Evolutionary conservation across 2,329 filamentous ascomycete species (phyloP).

Genomic region (Byssothecium circinans): DNA sequence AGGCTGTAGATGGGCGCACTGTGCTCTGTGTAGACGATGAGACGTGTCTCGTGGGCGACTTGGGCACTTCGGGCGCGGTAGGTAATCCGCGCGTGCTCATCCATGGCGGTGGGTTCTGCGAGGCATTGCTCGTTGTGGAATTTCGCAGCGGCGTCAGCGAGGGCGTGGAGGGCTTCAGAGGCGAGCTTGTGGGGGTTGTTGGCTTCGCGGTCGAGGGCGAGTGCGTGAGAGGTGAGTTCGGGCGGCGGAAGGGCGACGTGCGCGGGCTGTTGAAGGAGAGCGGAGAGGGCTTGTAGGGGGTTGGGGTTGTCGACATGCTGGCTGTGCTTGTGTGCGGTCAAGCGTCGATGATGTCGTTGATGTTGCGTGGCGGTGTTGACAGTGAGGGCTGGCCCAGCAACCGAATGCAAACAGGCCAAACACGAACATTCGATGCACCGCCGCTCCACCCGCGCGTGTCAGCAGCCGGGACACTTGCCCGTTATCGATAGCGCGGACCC

Average conservation of each 20-base stretch:
- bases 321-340: neutral
- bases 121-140: slow-evolving; percentile 38
- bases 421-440: slow-evolving; percentile 2
- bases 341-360: slow-evolving; percentile 2
- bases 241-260: slow-evolving; percentile 49
- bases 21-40: slow-evolving; percentile 25
- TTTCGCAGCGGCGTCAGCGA: slow-evolving; percentile 33
- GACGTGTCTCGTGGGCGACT: slow-evolving; percentile 32
- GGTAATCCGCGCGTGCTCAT: slow-evolving; percentile 36
- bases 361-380: slow-evolving; percentile 27
- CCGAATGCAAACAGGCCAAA: slow-evolving; percentile 16
- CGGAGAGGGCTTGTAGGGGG: slow-evolving; percentile 45
- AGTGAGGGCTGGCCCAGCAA: slow-evolving; percentile 18
- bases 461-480: neutral
- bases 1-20: slow-evolving; percentile 21
- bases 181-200: slow-evolving; percentile 46
- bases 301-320: slow-evolving; percentile 27
- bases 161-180: slow-evolving; percentile 42
- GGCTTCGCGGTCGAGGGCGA: slow-evolving; percentile 46
- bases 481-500: slow-evolving; percentile 17
- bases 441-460: neutral
- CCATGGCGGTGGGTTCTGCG: slow-evolving; percentile 40
- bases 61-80: slow-evolving; percentile 30
- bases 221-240: slow-evolving; percentile 42
- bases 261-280: slow-evolving; percentile 50